A percentile compares a stretch with the other conserved stretches of the same genome.
These are phyloP conservation scores for Tetrapisispora nanseiensis DNA, from an alignment of 805 yeast species.

Conservation along the genomic window DNA sequence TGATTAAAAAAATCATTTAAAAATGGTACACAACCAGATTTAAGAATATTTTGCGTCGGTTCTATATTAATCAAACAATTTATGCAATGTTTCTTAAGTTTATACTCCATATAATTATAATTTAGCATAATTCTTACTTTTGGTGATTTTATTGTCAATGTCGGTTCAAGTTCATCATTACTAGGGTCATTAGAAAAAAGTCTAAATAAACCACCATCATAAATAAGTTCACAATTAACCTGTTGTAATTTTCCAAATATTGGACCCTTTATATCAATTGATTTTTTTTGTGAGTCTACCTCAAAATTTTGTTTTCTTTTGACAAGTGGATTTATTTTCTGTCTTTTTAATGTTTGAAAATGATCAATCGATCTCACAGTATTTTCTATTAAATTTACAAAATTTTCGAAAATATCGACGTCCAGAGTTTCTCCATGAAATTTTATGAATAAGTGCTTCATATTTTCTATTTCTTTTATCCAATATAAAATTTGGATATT, in stretches of 20 bases:
- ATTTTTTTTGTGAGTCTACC: not conserved
- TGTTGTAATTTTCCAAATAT: constrained; percentile 26
- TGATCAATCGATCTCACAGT: constrained; percentile 38
- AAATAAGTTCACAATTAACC: constrained; percentile 43
- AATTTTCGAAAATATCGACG: constrained; percentile 49
- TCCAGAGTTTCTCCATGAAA: constrained; percentile 64
- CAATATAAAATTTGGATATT: constrained; percentile 44
- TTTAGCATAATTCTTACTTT: constrained; percentile 50
- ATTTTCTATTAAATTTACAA: constrained; percentile 46
- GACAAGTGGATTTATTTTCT: constrained; percentile 1
- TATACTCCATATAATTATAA: constrained; percentile 30
- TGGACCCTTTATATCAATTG: constrained; percentile 10
- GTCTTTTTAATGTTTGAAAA: constrained; percentile 30
- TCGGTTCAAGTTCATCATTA: constrained; percentile 34
- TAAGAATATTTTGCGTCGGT: constrained; percentile 60
- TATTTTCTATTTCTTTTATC: constrained; percentile 16
- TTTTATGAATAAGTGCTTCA: constrained; percentile 41
- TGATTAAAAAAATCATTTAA: constrained; percentile 48
- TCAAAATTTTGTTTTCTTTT: not conserved
- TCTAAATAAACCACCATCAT: constrained; percentile 60
- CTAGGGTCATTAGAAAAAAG: constrained; percentile 32
- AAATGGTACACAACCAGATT: constrained; percentile 73
- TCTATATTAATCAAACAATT: constrained; percentile 22
- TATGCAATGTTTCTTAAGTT: constrained; percentile 19
- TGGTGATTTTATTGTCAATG: constrained; percentile 65